These are phyloP conservation scores for Ceratobasidium sp. DNA, from an alignment of 1,284 basidiomycete genomes.

Conservation along the genomic window DNA sequence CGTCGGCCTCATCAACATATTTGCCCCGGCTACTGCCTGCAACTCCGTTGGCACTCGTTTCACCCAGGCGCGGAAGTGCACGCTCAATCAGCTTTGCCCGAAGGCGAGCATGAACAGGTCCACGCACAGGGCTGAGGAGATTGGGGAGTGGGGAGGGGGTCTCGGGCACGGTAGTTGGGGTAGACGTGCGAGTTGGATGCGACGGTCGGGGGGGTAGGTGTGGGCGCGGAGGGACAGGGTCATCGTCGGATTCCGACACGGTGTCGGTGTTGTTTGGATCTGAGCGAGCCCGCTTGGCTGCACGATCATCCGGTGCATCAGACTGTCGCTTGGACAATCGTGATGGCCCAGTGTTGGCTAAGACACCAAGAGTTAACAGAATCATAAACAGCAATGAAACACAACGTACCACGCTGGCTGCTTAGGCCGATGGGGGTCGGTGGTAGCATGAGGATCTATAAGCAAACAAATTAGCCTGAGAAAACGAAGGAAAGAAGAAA, in stretches of 20 bases:
- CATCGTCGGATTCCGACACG: not conserved
- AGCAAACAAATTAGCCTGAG: not conserved
- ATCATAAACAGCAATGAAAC: too few relatives aligned
- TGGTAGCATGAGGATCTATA: slow-evolving; percentile 8
- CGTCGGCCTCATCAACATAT: not conserved
- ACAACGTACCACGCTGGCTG: not conserved
- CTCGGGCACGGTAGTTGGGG: not conserved
- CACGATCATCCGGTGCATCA: not conserved
- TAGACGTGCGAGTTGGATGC: not conserved
- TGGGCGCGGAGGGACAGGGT: not conserved
- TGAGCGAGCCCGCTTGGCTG: not conserved
- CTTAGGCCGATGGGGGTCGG: slow-evolving; percentile 8
- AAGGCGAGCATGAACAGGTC: not conserved
- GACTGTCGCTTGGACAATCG: not conserved
- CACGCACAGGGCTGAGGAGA: not conserved
- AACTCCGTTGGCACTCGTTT: not conserved
- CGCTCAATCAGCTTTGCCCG: not conserved
- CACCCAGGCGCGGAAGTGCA: too few relatives aligned
- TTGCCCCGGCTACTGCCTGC: not conserved
- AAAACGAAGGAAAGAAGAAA: not conserved
- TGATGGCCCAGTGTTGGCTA: not conserved
- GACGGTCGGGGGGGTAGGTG: not conserved
- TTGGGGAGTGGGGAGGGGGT: not conserved
- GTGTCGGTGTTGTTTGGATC: not conserved
- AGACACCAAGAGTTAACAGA: too few relatives aligned